Conservation (phyloP, 1,284 basidiomycete species). For the Amylostereum areolatum region DNA sequence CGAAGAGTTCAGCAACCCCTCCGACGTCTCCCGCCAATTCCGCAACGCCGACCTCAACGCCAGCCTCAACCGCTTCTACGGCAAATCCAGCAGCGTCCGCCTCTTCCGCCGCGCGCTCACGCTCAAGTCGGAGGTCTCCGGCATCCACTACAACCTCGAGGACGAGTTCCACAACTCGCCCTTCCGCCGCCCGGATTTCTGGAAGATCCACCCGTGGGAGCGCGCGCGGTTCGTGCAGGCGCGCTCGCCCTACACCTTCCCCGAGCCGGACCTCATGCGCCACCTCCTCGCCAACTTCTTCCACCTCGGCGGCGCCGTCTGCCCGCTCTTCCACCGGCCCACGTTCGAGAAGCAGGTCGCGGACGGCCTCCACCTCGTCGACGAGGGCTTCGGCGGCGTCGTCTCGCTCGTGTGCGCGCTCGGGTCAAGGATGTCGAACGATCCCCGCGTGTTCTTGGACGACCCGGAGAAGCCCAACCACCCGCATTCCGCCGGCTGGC, state of each 20-base stretch:
- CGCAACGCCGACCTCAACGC: conserved; percentile 18
- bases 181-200: conserved; percentile 22
- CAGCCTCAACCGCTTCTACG: conserved; percentile 39
- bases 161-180: conserved; percentile 7
- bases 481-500: conserved; percentile 69
- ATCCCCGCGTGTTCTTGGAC: conserved; percentile 55
- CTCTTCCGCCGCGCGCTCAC: conserved; percentile 44
- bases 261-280: conserved; percentile 54
- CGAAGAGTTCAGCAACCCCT: conserved; percentile 12
- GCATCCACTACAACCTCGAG: conserved; percentile 15
- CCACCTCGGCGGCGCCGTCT: conserved; percentile 47
- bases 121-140: conserved; percentile 40
- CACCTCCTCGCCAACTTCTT: conserved; percentile 71
- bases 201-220: conserved; percentile 26
- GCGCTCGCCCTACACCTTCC: conserved; percentile 38
- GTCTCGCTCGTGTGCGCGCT: conserved; percentile 73
- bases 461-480: conserved; percentile 27
- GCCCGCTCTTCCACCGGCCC: conserved; percentile 74
- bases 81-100: conserved; percentile 46
- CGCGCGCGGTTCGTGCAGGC: conserved; percentile 24
- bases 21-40: conserved; percentile 13
- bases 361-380: conserved; percentile 51
- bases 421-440: conserved; percentile 64
- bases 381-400: conserved; percentile 61
- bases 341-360: conserved; percentile 62